These are phyloP conservation scores for Schizosaccharomyces lindneri DNA, from an alignment of 805 yeast genomes.

Conservation along the genomic window DNA sequence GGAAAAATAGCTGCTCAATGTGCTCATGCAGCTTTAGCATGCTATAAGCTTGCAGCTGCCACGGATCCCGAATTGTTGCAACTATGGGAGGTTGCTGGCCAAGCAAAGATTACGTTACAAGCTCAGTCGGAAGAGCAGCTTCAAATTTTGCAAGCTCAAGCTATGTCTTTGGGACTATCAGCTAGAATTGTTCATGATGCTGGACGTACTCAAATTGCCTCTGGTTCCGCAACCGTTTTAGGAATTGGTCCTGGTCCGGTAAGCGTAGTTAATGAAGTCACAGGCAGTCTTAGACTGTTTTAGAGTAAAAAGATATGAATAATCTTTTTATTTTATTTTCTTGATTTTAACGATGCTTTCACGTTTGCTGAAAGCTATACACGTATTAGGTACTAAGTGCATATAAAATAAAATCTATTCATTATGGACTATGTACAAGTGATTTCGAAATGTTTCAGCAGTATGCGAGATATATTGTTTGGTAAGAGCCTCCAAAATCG, in stretches of 20 bases:
- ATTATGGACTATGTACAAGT: too few relatives aligned
- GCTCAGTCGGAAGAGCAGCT: slow-evolving; percentile 35
- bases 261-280: slow-evolving; percentile 48
- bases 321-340: too few relatives aligned
- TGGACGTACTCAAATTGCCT: slow-evolving; percentile 87
- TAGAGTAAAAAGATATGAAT: not conserved
- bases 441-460: too few relatives aligned
- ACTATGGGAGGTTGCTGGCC: slow-evolving; percentile 69
- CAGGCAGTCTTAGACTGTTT: slow-evolving; percentile 48
- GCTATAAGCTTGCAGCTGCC: slow-evolving; percentile 35
- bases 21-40: slow-evolving; percentile 86
- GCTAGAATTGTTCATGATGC: slow-evolving; percentile 79
- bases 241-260: slow-evolving; percentile 94
- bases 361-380: too few relatives aligned
- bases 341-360: too few relatives aligned
- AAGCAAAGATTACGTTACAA: slow-evolving; percentile 76
- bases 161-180: slow-evolving; percentile 54
- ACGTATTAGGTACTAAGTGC: too few relatives aligned
- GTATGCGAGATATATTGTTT: too few relatives aligned
- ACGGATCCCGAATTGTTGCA: slow-evolving; percentile 37
- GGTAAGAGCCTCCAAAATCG: too few relatives aligned
- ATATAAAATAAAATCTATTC: too few relatives aligned
- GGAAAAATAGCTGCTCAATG: slow-evolving; percentile 97
- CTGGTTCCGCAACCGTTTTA: slow-evolving; percentile 87
- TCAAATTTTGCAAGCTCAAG: slow-evolving; percentile 56